A percentile compares a stretch with the other conserved stretches of the same genome.
These are phyloP conservation scores for Vitis vinifera DNA, from an alignment of 164 flowering plant species.

Conservation along the genomic window ASM3070453v1 NC_081805.1:2434001-2434500, in stretches of 20 bases:
- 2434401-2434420: too few species aligned
- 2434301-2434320: background rate
- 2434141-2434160: background rate
- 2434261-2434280: background rate
- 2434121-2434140: background rate
- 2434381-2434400: too few species aligned
- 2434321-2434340: background rate
- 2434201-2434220: background rate
- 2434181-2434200: background rate
- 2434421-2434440: background rate
- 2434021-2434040: constrained; percentile 40
- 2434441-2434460: background rate
- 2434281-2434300: background rate
- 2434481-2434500: constrained; percentile 27
- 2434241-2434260: background rate
- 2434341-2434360: background rate
- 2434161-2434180: background rate
- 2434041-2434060: constrained; percentile 16
- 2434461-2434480: constrained; percentile 12
- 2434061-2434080: constrained; percentile 25
- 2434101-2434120: constrained; percentile 20
- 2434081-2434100: constrained; percentile 14
- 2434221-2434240: too few species aligned
- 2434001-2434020: constrained; percentile 57
- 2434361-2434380: too few species aligned